phyloP scores from a whole-genome alignment of 2,329 filamentous ascomycete species.

The Aspergillus sojae region DNA sequence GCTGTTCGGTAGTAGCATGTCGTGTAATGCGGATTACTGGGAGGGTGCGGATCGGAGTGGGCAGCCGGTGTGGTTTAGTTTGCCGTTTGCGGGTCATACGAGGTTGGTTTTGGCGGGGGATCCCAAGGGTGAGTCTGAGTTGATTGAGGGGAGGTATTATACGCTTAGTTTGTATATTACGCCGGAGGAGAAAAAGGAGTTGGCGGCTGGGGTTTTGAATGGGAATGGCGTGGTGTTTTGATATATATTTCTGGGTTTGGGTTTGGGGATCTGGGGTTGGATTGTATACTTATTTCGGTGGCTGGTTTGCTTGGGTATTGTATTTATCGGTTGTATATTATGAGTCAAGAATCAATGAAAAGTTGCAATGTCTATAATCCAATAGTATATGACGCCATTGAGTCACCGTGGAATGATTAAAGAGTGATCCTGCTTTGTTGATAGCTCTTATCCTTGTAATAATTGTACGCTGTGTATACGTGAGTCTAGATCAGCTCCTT shows the following conservation, averaged over 20 bases:
- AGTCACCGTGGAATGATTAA: no score
- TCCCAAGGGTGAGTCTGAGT: conserved; percentile 22
- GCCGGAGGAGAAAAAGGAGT: conserved; percentile 19
- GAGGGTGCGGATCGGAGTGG: conserved; percentile 22
- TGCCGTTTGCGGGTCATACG: conserved; percentile 23
- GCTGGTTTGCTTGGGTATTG: background rate
- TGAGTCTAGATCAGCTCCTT: no score
- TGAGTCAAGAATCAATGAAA: background rate
- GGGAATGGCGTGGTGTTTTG: background rate
- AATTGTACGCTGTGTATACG: no score
- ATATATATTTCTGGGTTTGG: background rate
- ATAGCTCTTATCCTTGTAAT: no score
- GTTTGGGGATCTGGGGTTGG: no score
- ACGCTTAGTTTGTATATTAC: conserved; percentile 28
- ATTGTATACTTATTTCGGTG: background rate
- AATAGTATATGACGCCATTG: no score
- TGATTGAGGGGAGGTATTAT: conserved; percentile 26
- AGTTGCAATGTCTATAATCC: no score
- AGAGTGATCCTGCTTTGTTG: no score
- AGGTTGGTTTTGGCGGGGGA: conserved; percentile 20
- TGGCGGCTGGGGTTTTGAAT: background rate
- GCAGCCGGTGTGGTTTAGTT: conserved; percentile 20
- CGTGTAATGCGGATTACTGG: conserved; percentile 23
- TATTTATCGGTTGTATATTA: background rate
- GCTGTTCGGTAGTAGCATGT: conserved; percentile 28